Evolutionary conservation across 495 filamentous ascomycete genomes (phyloP).

Genomic region (Massariosphaeria phaeospora): DNA sequence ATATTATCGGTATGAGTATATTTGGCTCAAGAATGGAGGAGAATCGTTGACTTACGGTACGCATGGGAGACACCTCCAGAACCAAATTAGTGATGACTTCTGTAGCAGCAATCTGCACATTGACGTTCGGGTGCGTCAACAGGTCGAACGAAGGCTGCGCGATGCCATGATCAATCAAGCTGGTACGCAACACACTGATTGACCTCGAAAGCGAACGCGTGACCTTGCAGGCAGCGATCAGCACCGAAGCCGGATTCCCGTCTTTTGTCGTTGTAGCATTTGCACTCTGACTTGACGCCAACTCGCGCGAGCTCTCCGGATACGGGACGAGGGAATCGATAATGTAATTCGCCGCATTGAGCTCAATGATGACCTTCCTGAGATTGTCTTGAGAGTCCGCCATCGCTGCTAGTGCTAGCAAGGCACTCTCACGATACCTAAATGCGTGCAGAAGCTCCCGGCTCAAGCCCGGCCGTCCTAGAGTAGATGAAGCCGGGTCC

Average conservation of each 20-base stretch:
- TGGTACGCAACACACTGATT: conserved; percentile 75
- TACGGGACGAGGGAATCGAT: conserved; percentile 72
- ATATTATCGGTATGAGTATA: background rate
- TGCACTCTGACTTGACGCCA: conserved; percentile 38
- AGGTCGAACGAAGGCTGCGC: conserved; percentile 73
- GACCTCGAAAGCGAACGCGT: conserved; percentile 74
- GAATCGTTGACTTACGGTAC: conserved; percentile 55
- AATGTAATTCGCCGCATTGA: conserved; percentile 72
- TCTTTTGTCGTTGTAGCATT: conserved; percentile 33
- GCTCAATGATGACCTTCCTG: conserved; percentile 74
- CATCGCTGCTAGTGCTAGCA: conserved; percentile 73
- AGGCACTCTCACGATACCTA: conserved; percentile 68
- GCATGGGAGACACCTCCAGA: conserved; percentile 84
- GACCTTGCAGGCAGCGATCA: conserved; percentile 80
- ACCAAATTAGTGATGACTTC: conserved; percentile 78
- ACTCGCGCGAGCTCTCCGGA: conserved; percentile 35
- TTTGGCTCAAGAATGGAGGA: background rate
- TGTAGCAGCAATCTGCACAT: conserved; percentile 81
- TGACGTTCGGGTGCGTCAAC: conserved; percentile 66
- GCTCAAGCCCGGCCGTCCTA: conserved; percentile 60
- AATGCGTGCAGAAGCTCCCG: conserved; percentile 65
- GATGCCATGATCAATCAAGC: conserved; percentile 77
- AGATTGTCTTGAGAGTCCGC: conserved; percentile 78
- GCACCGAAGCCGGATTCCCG: conserved; percentile 57
- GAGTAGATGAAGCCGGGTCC: conserved; percentile 34